These are phyloP conservation scores for Herpetospermum pedunculosum DNA, from an alignment of 306 rosid genomes.

Conservation along the genomic window DNA sequence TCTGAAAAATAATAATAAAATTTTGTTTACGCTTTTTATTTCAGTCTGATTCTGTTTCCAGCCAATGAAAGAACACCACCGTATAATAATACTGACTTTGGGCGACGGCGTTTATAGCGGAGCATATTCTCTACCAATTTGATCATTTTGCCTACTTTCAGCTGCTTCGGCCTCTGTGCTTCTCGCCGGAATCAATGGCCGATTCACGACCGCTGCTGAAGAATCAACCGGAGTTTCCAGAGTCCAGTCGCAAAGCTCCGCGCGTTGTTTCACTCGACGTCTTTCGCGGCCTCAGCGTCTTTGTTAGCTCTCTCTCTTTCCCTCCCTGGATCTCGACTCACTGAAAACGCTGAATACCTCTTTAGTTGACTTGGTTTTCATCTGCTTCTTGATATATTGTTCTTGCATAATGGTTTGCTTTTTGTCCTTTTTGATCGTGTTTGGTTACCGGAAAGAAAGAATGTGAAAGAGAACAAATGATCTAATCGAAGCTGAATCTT, in stretches of 20 bases:
- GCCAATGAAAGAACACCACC: background rate
- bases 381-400: background rate
- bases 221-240: slow-evolving; percentile 14
- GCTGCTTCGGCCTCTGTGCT: background rate
- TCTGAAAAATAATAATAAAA: background rate
- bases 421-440: background rate
- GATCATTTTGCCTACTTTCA: background rate
- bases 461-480: background rate
- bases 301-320: slow-evolving; percentile 26
- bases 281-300: slow-evolving; percentile 90
- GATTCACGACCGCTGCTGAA: slow-evolving; percentile 25
- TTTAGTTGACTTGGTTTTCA: background rate
- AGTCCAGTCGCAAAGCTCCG: slow-evolving; percentile 13
- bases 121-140: background rate
- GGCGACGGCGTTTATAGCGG: background rate
- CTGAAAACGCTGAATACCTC: background rate
- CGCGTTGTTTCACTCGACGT: slow-evolving; percentile 79
- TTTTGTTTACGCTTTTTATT: background rate
- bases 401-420: background rate
- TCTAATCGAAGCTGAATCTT: background rate
- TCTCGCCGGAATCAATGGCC: slow-evolving; percentile 28
- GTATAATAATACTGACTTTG: background rate
- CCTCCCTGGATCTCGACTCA: background rate
- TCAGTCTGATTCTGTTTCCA: background rate
- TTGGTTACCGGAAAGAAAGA: slow-evolving; percentile 7